phyloP scores from a whole-genome alignment of 495 filamentous ascomycete genomes.

The Glutinoglossum americanum region DNA sequence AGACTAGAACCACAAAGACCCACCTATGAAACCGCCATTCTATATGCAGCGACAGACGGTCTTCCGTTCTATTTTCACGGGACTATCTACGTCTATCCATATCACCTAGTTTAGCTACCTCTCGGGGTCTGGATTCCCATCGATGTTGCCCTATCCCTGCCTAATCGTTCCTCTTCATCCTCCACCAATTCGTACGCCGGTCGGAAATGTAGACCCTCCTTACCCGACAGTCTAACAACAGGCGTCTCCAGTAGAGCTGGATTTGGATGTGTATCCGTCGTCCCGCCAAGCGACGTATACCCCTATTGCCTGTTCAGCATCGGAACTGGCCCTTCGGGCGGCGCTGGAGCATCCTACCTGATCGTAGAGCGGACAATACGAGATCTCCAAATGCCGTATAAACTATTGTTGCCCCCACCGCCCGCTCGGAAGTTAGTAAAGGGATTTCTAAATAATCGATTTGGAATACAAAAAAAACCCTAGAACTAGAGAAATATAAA shows the following conservation, averaged over 20 bases:
- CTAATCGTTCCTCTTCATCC: conserved; percentile 69
- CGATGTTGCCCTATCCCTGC: conserved; percentile 29
- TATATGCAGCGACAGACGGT: background rate
- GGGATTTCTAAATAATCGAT: no score
- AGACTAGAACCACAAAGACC: background rate
- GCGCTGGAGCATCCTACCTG: no score
- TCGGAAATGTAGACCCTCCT: conserved; percentile 26
- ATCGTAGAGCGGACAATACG: conserved; percentile 75
- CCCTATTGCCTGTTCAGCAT: no score
- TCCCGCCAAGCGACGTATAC: conserved; percentile 74
- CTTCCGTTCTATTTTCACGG: background rate
- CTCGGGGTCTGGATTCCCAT: background rate
- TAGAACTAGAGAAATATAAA: no score
- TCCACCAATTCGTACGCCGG: conserved; percentile 76
- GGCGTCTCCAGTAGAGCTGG: conserved; percentile 34
- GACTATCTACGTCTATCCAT: background rate
- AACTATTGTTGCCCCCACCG: conserved; percentile 30
- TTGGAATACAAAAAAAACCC: no score
- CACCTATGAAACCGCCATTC: background rate
- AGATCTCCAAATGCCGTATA: conserved; percentile 52
- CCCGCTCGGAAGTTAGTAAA: no score
- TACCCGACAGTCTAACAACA: background rate
- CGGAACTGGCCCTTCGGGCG: no score
- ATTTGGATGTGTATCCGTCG: conserved; percentile 78
- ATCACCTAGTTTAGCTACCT: background rate